Evolutionary conservation across 179 eudicot genomes (phyloP), one percentile per base, ranked within the genome.

Genomic region (Camellia oleifera): DNA sequence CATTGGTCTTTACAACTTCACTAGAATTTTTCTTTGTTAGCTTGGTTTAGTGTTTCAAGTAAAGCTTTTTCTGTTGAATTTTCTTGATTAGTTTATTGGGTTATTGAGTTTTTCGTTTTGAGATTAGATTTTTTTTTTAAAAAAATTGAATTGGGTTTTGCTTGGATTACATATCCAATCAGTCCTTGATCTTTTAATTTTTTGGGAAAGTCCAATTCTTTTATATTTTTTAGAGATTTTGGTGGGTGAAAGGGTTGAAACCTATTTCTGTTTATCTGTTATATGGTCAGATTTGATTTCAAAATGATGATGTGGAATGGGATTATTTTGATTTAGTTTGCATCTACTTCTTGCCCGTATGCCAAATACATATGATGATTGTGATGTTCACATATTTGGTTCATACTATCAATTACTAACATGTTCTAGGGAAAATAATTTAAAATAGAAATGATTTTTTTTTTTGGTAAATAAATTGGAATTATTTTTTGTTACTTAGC

Each of bases 251-350:
- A 58, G 17, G 14, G 48, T 26, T 77, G 11, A 65, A 15, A 7
- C 45, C 23, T 2, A 48, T 23, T 17, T 7, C 72, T 26, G 1
- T 26, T 26, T 9, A 1, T 66, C 17, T 67, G 11, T 54, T 20
- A 52, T 44, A 7, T 65, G 53, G 48, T 68, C 54, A 42, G 74
- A 78, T 78, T 74, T 68, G 52, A 78, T 18, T 54, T 56, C 13
- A 4, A n/a, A 17, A 15, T 78, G 65, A 20, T 32, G 74, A 68
- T 3, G 50, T 20, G 17, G 18, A 74, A 77, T 53, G 64, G 0
- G 45, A 48, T 46, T 70, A 13, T 63, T 32, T 32, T 32, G 40
- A 32, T 32, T 32, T 32, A 32, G 40, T 32, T 76, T 54, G 10
- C 0, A 74, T 0, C 57, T 15, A 12, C 26, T 74, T 40, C 26